Evolutionary conservation across 306 rosid species (phyloP), one percentile per base, ranked within the genome.

Genomic region (Parietaria judaica): DNA sequence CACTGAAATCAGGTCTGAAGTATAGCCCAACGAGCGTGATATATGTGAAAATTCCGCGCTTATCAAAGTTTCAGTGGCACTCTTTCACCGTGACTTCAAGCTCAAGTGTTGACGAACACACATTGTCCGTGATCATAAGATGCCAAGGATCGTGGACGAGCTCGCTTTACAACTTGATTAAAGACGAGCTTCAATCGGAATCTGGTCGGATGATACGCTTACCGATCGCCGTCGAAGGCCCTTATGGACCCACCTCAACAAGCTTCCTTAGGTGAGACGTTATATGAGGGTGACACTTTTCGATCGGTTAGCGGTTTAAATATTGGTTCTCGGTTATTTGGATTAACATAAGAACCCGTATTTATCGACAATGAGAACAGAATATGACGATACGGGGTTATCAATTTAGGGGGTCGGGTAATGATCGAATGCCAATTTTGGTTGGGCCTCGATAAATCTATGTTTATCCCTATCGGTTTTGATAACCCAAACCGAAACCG

Each of bases 21-120:
- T 92, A 85, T 69, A 72, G 57, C 31, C 96, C 98, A 41, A 88
- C 98, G 23, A 88, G 98, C 67, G 84, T 83, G 51, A 55, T 88
- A 60, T 88, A 78, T 79, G 63, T 92, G 81, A 92, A 92, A 84
- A 66, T 92, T 52, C 96, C 90, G 53, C 70, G 78, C 41, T 80
- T 92, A 63, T 88, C 98, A 44, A 88, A 71, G 65, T 79, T 75
- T 73, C 88, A 92, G 55, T 88, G 96, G 98, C 96, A 92, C 72
- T 76, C 98, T 39, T 92, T 92, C 73, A 92, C 95, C 57, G 76
- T 92, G 72, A 80, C 79, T 70, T 92, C 98, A 35, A 83, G 98
- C 73, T 81, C 90, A 58, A 75, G 72, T 8, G 70, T 76, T 39
- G 88, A 92, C 56, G 74, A 78, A 1, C 38, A 66, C 50, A 77